Conservation (phyloP, 768 basidiomycete species). For the Naganishia friedmannii region DNA sequence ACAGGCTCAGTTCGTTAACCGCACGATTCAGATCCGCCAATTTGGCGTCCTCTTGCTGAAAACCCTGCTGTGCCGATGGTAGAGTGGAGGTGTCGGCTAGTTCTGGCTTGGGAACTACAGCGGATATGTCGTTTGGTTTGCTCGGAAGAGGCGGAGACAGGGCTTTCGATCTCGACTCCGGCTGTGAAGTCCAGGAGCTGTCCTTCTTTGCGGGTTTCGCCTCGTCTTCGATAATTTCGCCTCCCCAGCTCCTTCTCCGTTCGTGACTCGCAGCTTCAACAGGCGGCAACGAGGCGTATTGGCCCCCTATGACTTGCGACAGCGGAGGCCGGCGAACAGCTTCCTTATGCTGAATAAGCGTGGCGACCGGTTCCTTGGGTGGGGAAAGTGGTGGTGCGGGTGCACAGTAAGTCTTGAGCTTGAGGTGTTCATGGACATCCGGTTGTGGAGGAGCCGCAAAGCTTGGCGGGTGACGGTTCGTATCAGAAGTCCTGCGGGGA, state of each 20-base stretch:
- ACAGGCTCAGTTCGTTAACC: constrained; percentile 32
- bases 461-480: constrained; percentile 30
- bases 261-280: constrained; percentile 35
- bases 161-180: constrained; percentile 5
- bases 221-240: constrained; percentile 34
- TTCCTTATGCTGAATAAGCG: constrained; percentile 20
- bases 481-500: constrained; percentile 22
- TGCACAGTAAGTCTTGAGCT: constrained; percentile 49
- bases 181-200: constrained; percentile 20
- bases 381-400: constrained; percentile 49
- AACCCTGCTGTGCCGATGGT: not conserved
- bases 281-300: constrained; percentile 39
- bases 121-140: not conserved
- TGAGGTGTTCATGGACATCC: constrained; percentile 45
- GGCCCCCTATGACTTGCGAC: constrained; percentile 41
- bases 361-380: constrained; percentile 32
- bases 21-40: constrained; percentile 6
- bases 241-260: constrained; percentile 48
- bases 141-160: not conserved
- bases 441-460: constrained; percentile 38
- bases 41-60: constrained; percentile 12
- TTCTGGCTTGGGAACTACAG: constrained; percentile 11
- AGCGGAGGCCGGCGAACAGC: constrained; percentile 23
- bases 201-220: not conserved
- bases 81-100: constrained; percentile 23